phyloP scores from a whole-genome alignment of 1,284 basidiomycete species.

The Inonotus hispidus region DNA sequence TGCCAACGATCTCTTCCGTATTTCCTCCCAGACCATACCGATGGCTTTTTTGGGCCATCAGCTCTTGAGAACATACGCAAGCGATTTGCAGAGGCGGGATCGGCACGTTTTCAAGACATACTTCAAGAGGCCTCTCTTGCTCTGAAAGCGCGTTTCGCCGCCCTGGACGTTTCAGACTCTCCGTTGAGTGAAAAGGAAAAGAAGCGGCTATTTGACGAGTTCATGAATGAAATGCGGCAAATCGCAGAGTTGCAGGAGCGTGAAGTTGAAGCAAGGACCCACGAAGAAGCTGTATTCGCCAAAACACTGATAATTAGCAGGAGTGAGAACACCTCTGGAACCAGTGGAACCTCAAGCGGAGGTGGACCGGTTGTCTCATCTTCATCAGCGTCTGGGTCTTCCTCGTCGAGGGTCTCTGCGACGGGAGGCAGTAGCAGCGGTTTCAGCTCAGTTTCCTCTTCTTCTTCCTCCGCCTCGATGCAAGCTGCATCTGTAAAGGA shows the following conservation, averaged over 20 bases:
- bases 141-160: constrained; percentile 3
- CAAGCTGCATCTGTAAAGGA: background rate
- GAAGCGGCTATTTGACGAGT: constrained; percentile 10
- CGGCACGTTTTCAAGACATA: constrained; percentile 13
- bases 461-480: background rate
- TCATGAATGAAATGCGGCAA: constrained; percentile 9
- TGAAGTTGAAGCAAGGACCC: constrained; percentile 11
- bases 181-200: background rate
- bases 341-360: constrained; percentile 4
- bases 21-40: constrained; percentile 3
- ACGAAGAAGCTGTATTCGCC: constrained; percentile 1
- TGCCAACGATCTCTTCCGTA: constrained; percentile 17
- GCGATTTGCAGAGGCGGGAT: constrained; percentile 12
- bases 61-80: background rate
- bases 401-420: background rate
- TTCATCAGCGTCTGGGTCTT: background rate
- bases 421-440: background rate
- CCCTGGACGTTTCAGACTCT: background rate
- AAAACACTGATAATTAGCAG: constrained; percentile 1
- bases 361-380: background rate
- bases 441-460: background rate
- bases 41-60: background rate
- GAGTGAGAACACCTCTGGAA: constrained; percentile 4
- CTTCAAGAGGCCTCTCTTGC: constrained; percentile 6
- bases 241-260: constrained; percentile 14